A percentile compares a stretch with the other conserved stretches of the same genome.
phyloP scores from a whole-genome alignment of 306 rosid genomes.

The Myrica gale region DNA sequence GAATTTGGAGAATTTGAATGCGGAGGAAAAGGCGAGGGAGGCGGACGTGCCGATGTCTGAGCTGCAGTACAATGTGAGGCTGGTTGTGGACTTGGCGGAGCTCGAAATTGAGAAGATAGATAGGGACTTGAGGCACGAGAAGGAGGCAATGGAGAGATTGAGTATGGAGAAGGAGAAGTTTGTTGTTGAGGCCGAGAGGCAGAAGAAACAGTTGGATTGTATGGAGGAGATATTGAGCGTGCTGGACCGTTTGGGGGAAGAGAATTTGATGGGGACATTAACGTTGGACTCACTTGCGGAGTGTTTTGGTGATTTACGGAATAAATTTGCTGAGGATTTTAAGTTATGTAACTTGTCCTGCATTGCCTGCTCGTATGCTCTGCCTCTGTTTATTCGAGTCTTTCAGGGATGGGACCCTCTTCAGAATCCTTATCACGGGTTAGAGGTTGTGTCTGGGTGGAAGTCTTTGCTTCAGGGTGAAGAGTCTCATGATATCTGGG shows the following conservation, averaged over 20 bases:
- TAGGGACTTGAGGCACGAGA: slow-evolving; percentile 37
- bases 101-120: slow-evolving; percentile 51
- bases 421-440: slow-evolving; percentile 64
- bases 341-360: slow-evolving; percentile 79
- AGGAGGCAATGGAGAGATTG: slow-evolving; percentile 38
- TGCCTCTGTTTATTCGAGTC: slow-evolving; percentile 72
- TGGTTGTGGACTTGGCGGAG: slow-evolving; percentile 52
- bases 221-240: slow-evolving; percentile 53
- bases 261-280: slow-evolving; percentile 55
- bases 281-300: slow-evolving; percentile 72
- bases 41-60: slow-evolving; percentile 55
- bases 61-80: slow-evolving; percentile 49
- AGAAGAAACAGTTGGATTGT: slow-evolving; percentile 65
- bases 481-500: slow-evolving; percentile 72
- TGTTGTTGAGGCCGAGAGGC: slow-evolving; percentile 48
- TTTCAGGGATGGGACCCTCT: slow-evolving; percentile 97
- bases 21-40: slow-evolving; percentile 47
- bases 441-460: slow-evolving; percentile 68
- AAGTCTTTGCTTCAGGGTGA: slow-evolving; percentile 64
- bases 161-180: slow-evolving; percentile 73
- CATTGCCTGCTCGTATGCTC: slow-evolving; percentile 80
- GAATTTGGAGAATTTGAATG: slow-evolving; percentile 54
- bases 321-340: slow-evolving; percentile 57
- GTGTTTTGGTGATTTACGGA: slow-evolving; percentile 54
- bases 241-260: slow-evolving; percentile 55